Percentiles rank a stretch among this genome's conserved stretches.
These are phyloP conservation scores for Medicago lupulina DNA, from an alignment of 306 rosid species.

Conservation along the genomic window DNA sequence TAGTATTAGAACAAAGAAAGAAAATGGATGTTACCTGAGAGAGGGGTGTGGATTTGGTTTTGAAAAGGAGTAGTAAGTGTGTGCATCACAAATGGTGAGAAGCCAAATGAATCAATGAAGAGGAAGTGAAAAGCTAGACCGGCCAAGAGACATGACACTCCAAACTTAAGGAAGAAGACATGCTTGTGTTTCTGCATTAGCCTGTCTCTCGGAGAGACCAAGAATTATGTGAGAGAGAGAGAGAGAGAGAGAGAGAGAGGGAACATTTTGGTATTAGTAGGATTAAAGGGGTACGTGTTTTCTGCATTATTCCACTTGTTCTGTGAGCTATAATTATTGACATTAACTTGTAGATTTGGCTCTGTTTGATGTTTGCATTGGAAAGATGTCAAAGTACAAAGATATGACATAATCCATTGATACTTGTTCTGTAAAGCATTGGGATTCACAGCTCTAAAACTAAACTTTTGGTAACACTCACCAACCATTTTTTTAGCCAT, in stretches of 20 bases:
- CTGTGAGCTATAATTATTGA: neutral
- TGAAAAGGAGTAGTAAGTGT: constrained; percentile 1
- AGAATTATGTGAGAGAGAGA: too few relatives aligned
- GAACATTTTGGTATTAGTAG: neutral
- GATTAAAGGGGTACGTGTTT: neutral
- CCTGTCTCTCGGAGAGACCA: constrained; percentile 9
- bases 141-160: constrained; percentile 42
- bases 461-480: too few relatives aligned
- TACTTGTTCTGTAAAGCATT: too few relatives aligned
- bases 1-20: neutral
- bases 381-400: neutral
- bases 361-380: constrained; percentile 13
- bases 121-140: constrained; percentile 45
- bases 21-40: too few relatives aligned
- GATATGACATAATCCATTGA: constrained; percentile 3
- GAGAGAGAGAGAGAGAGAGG: too few relatives aligned
- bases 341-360: neutral
- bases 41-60: neutral
- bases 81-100: constrained; percentile 35
- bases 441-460: neutral
- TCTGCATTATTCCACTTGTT: neutral
- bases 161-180: constrained; percentile 37
- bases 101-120: constrained; percentile 32
- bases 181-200: constrained; percentile 29
- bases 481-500: too few relatives aligned